A percentile compares a stretch with the other conserved stretches of the same genome.
These are phyloP conservation scores for Salix brachista DNA, from an alignment of 345 rosid species.

Conservation along the genomic window DNA sequence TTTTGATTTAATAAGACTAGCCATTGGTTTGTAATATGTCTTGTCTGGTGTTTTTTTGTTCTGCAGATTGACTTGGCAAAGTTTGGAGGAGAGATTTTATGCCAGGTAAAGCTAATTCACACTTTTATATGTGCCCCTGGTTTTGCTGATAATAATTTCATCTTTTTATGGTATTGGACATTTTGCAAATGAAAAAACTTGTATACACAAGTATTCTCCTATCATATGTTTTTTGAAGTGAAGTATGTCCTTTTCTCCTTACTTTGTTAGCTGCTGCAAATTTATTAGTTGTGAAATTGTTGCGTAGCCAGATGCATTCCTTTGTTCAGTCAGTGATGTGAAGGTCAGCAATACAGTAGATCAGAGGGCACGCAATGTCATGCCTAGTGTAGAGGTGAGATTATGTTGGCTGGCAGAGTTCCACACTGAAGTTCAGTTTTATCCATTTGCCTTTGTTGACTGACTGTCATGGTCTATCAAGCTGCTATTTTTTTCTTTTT, in stretches of 20 bases:
- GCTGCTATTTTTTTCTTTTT: neutral
- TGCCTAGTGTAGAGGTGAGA: slow-evolving; percentile 71
- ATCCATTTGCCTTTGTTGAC: neutral
- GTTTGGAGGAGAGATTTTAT: slow-evolving; percentile 90
- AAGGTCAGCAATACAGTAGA: slow-evolving; percentile 69
- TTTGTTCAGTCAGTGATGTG: slow-evolving; percentile 89
- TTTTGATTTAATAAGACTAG: slow-evolving; percentile 3
- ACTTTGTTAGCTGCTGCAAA: slow-evolving; percentile 3
- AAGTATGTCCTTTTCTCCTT: neutral
- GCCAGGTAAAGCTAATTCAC: slow-evolving; percentile 64
- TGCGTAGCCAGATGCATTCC: slow-evolving; percentile 97
- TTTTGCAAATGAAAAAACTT: neutral
- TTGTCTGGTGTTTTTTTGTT: slow-evolving; percentile 10
- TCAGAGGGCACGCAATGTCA: slow-evolving; percentile 71
- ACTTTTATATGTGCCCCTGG: neutral
- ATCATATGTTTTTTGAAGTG: neutral
- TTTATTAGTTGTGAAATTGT: slow-evolving; percentile 27
- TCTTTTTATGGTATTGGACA: neutral
- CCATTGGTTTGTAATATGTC: slow-evolving; percentile 15
- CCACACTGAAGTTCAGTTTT: neutral
- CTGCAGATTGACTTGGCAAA: slow-evolving; percentile 80
- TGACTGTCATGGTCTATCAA: neutral
- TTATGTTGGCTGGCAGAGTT: neutral
- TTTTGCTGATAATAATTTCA: neutral
- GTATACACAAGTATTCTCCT: neutral